phyloP scores from a whole-genome alignment of 441 rosid species.

The Adansonia rubrostipa region DNA sequence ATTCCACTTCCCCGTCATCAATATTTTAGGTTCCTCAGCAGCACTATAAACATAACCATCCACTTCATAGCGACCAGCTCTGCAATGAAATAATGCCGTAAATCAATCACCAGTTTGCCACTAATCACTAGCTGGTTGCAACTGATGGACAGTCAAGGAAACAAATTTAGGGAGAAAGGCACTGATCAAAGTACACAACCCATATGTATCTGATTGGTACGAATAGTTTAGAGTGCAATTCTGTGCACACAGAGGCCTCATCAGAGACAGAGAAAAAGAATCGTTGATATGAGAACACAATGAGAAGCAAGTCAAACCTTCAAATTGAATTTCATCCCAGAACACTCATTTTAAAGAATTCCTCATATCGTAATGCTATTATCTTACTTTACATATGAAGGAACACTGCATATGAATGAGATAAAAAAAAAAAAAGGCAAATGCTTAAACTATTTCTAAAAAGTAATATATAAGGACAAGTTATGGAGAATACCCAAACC shows the following conservation, averaged over 20 bases:
- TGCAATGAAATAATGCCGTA: conserved; percentile 29
- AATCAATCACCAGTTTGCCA: conserved; percentile 12
- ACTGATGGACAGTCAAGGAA: background rate
- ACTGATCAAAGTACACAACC: background rate
- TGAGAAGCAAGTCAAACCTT: background rate
- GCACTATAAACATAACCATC: conserved; percentile 75
- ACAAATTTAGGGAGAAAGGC: background rate
- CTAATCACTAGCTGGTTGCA: background rate
- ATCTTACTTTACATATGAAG: background rate
- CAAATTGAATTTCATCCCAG: background rate
- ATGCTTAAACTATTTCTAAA: conserved; percentile 6
- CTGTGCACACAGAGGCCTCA: background rate
- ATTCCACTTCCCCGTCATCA: conserved; percentile 81
- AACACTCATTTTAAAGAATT: background rate
- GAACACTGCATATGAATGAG: background rate
- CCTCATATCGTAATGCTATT: background rate
- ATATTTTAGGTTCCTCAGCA: conserved; percentile 62
- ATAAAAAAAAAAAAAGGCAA: background rate
- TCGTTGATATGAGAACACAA: background rate
- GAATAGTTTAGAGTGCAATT: background rate
- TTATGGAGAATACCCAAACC: conserved; percentile 62
- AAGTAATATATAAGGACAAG: conserved; percentile 11
- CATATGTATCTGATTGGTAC: background rate
- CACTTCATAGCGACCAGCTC: conserved; percentile 76
- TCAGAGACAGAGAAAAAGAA: background rate